A percentile compares a stretch with the other conserved stretches of the same genome.
Conservation (phyloP, 2,329 filamentous ascomycete species). For the Exophiala mesophila region DNA sequence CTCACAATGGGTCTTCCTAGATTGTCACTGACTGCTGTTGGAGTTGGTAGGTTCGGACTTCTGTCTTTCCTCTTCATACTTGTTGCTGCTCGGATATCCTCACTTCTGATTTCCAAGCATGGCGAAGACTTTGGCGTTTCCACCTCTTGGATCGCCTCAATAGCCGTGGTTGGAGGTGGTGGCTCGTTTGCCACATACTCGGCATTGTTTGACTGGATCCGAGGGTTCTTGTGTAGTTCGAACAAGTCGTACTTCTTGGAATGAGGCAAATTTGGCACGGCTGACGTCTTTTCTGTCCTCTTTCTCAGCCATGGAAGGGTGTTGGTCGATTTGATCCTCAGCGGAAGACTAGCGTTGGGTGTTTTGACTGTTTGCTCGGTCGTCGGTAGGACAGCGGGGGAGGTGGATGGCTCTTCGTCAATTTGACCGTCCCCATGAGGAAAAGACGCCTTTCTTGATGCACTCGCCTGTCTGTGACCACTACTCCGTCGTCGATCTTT, state of each 20-base stretch:
- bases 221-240: conserved; percentile 81
- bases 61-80: conserved; percentile 83
- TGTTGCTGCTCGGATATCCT: conserved; percentile 86
- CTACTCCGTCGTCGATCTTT: conserved; percentile 17
- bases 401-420: conserved; percentile 75
- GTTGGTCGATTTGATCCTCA: conserved; percentile 60
- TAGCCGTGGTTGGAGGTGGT: conserved; percentile 26
- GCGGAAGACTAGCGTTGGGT: conserved; percentile 39
- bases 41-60: conserved; percentile 79
- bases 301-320: conserved; percentile 46
- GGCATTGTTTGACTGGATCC: conserved; percentile 75
- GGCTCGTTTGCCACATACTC: conserved; percentile 66
- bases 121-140: conserved; percentile 59
- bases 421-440: conserved; percentile 60
- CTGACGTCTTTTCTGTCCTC: conserved; percentile 38
- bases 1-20: conserved; percentile 94
- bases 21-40: conserved; percentile 83
- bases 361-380: conserved; percentile 5
- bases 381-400: not conserved
- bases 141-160: conserved; percentile 25
- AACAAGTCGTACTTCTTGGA: conserved; percentile 49
- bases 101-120: conserved; percentile 74
- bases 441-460: conserved; percentile 48
- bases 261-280: conserved; percentile 29
- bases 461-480: conserved; percentile 33